These are phyloP conservation scores for Nigrospora oryzae DNA, from an alignment of 2,329 filamentous ascomycete species.

Conservation along the genomic window DNA sequence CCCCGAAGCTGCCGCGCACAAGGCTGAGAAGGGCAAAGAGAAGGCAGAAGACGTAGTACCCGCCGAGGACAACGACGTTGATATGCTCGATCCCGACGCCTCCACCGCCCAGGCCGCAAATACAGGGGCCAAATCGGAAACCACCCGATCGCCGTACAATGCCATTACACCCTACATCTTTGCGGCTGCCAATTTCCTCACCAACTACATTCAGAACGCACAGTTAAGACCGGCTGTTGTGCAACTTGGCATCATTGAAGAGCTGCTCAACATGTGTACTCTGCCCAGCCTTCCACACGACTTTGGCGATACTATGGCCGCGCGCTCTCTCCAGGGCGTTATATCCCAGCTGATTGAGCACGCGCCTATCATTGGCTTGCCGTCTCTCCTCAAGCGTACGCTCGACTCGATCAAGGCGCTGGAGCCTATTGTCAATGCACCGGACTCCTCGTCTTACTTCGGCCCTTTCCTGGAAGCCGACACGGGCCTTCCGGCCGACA, in stretches of 20 bases:
- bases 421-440: constrained; percentile 52
- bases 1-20: constrained; percentile 11
- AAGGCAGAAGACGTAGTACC: constrained; percentile 14
- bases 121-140: constrained; percentile 2
- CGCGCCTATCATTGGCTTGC: constrained; percentile 72
- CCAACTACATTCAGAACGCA: constrained; percentile 65
- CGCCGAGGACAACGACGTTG: constrained; percentile 43
- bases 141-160: constrained; percentile 13
- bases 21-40: constrained; percentile 29
- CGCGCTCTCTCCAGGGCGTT: constrained; percentile 63
- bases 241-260: constrained; percentile 70
- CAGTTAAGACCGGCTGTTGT: constrained; percentile 67
- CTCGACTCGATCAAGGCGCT: constrained; percentile 62
- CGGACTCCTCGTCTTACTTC: constrained; percentile 57
- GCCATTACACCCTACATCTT: constrained; percentile 62
- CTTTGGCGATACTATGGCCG: constrained; percentile 58
- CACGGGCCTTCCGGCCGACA: constrained; percentile 21
- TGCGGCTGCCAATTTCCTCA: constrained; percentile 68
- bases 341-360: constrained; percentile 72
- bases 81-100: constrained; percentile 54
- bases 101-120: constrained; percentile 7
- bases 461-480: constrained; percentile 48
- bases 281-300: constrained; percentile 72
- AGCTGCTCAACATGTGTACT: constrained; percentile 75
- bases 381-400: constrained; percentile 68